Evolutionary conservation across 2,329 filamentous ascomycete genomes (phyloP), one percentile per base, ranked within the genome.

Genomic region (Dothiorella sarmentorum): DNA sequence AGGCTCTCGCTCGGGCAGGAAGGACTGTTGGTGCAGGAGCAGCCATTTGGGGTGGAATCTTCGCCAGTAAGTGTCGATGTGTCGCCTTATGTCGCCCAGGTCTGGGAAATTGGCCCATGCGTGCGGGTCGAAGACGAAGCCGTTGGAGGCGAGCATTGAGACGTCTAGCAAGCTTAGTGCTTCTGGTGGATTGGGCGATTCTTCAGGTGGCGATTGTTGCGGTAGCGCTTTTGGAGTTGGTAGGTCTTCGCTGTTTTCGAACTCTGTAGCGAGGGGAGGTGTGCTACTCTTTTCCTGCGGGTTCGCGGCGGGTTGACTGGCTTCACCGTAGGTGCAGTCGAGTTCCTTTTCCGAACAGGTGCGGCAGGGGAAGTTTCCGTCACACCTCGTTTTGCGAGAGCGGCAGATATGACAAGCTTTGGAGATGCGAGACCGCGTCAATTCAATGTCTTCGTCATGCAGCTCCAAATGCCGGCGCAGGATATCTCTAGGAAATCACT

Each of bases 401-500:
- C 53, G 53, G 42, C 53, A 56, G 17, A 45, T 22, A 37, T 29
- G 31, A n/a, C 53, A 56, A 4, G 53, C 53, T n/a, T 37, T 56
- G 11, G 42, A 18, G n/a, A 42, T 45, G 2, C 53, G 27, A 11
- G 53, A 44, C 4, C 53, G 42, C 10, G 40, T 45, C 40, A 45
- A n/a, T 9, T 35, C 53, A 13, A 27, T 22, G 53, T 45, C 40
- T 11, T 45, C 38, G 29, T 56, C 29, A 15, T 56, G 53, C 9
- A 45, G 22, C 11, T 45, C 42, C n/a, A 45, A 20, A 24, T 56
- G 53, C 2, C 53, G 53, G 4, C 53, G 53, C 17, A 56, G 40
- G 15, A 45, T 56, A n/a, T 56, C 53, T n/a, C 53, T 56, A 13
- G 13, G 4, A 9, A 27, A 7, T 7, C 2, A 17, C n/a, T n/a